phyloP scores from a whole-genome alignment of 495 filamentous ascomycete species.

The Pyrenula massariospora region DNA sequence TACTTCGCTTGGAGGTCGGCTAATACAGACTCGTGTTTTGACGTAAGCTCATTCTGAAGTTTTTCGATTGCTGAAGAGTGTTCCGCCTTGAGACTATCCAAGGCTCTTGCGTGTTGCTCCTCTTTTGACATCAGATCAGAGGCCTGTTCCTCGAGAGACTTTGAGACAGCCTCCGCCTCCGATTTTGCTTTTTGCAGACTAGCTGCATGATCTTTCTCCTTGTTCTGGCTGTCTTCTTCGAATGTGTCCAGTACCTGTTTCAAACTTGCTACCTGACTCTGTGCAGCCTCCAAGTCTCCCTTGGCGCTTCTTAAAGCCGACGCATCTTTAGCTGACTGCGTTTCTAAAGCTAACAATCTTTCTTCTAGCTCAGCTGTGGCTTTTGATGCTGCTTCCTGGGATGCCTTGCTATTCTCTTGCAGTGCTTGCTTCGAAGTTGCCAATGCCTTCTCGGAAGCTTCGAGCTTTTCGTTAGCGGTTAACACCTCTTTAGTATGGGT shows the following conservation, averaged over 20 bases:
- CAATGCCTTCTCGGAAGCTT: neutral
- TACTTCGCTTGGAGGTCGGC: slow-evolving; percentile 26
- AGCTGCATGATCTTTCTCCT: neutral
- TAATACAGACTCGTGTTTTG: neutral
- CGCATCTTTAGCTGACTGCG: neutral
- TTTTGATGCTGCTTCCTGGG: neutral
- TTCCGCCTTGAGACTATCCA: slow-evolving; percentile 15
- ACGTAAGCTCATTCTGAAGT: slow-evolving; percentile 22
- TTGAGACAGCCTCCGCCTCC: neutral
- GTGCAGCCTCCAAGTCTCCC: neutral
- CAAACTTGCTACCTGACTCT: neutral
- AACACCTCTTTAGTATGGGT: neutral
- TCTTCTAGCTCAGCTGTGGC: neutral
- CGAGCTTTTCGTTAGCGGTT: slow-evolving; percentile 5
- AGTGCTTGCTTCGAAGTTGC: neutral
- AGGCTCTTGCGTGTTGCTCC: neutral
- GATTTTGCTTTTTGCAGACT: neutral
- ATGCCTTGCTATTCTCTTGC: neutral
- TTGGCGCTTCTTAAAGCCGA: neutral
- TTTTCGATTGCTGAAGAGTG: slow-evolving; percentile 27
- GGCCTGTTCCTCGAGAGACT: neutral
- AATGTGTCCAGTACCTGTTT: neutral
- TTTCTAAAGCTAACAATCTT: neutral
- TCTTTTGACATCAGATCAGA: neutral
- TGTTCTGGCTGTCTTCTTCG: neutral